A percentile compares a stretch with the other conserved stretches of the same genome.
Conservation (phyloP, 2,329 filamentous ascomycete genomes). For the Colletotrichum liaoningense region DNA sequence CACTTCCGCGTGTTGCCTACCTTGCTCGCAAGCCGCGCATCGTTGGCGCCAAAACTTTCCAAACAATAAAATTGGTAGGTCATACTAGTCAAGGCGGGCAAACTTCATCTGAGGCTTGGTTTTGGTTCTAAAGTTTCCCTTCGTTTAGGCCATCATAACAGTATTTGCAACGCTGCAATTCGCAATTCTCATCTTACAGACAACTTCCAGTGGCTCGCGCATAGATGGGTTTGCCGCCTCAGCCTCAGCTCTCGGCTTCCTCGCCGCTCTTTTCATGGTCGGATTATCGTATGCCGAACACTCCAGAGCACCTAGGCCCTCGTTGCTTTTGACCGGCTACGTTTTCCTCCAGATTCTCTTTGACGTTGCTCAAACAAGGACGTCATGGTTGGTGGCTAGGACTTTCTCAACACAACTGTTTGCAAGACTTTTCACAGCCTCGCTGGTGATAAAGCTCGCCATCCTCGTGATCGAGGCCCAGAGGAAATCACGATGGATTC, state of each 20-base stretch:
- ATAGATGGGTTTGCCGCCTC: slow-evolving; percentile 44
- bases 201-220: slow-evolving; percentile 29
- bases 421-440: slow-evolving; percentile 48
- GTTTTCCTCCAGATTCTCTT: slow-evolving; percentile 55
- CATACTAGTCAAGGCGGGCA: background rate
- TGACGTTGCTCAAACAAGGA: slow-evolving; percentile 55
- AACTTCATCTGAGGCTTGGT: no score
- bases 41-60: slow-evolving; percentile 44
- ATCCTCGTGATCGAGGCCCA: slow-evolving; percentile 52
- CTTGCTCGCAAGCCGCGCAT: slow-evolving; percentile 43
- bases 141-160: slow-evolving; percentile 33
- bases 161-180: slow-evolving; percentile 46
- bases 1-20: slow-evolving; percentile 43
- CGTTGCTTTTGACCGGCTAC: slow-evolving; percentile 53
- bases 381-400: slow-evolving; percentile 51
- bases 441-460: slow-evolving; percentile 48
- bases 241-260: slow-evolving; percentile 42
- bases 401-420: slow-evolving; percentile 36
- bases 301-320: slow-evolving; percentile 51
- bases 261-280: slow-evolving; percentile 43
- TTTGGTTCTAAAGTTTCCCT: background rate
- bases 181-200: slow-evolving; percentile 44
- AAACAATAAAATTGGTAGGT: slow-evolving; percentile 39
- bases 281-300: slow-evolving; percentile 45
- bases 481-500: slow-evolving; percentile 51